A percentile compares a stretch with the other conserved stretches of the same genome.
Conservation (phyloP, 1,284 basidiomycete genomes). For the Somion occarium region DNA sequence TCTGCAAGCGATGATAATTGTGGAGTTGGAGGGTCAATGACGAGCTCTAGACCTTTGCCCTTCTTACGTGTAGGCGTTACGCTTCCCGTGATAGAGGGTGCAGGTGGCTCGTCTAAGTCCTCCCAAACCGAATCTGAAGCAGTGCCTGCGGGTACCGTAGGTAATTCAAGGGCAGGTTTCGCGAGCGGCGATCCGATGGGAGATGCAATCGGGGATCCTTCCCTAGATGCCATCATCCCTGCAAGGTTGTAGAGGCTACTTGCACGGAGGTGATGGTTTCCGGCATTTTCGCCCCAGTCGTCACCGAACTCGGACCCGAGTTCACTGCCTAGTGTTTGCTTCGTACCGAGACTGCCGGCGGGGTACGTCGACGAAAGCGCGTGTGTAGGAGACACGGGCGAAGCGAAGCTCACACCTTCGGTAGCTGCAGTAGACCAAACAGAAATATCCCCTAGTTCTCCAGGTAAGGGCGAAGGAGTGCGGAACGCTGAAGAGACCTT, state of each 20-base stretch:
- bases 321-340: constrained; percentile 54
- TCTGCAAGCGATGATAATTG: neutral
- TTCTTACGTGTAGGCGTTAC: constrained; percentile 10
- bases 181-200: constrained; percentile 3
- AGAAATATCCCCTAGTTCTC: constrained; percentile 15
- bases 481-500: constrained; percentile 19
- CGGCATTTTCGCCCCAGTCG: constrained; percentile 35
- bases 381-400: constrained; percentile 4
- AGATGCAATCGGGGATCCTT: constrained; percentile 4
- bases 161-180: neutral
- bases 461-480: constrained; percentile 6
- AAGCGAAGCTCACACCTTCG: constrained; percentile 9
- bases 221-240: constrained; percentile 19
- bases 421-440: constrained; percentile 24
- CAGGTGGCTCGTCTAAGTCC: constrained; percentile 11
- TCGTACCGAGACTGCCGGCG: constrained; percentile 3
- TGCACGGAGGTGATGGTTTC: constrained; percentile 41
- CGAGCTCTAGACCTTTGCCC: constrained; percentile 8
- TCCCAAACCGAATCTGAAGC: constrained; percentile 11
- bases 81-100: constrained; percentile 6
- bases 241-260: constrained; percentile 49
- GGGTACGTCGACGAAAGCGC: constrained; percentile 4
- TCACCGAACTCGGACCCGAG: constrained; percentile 40
- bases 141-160: neutral
- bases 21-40: constrained; percentile 14